Evolutionary conservation across 2,329 filamentous ascomycete species (phyloP).

Genomic region (Hypoxylon sp.): DNA sequence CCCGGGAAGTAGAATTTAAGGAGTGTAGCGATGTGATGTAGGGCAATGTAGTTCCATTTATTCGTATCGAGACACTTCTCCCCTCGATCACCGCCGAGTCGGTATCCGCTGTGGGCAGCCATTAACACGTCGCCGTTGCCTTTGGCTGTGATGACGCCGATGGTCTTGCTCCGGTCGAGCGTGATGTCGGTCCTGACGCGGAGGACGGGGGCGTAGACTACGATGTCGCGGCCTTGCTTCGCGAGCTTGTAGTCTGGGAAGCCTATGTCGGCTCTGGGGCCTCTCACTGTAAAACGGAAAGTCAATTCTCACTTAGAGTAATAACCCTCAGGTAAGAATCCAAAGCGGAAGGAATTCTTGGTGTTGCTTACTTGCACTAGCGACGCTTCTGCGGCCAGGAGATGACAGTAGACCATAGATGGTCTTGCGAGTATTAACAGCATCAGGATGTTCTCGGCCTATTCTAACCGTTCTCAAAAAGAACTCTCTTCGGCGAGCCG

Average conservation of each 20-base stretch:
- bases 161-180: conserved; percentile 42
- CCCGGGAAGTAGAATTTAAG: conserved; percentile 43
- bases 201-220: conserved; percentile 34
- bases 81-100: conserved; percentile 17
- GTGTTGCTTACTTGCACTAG: conserved; percentile 22
- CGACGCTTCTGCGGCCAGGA: conserved; percentile 29
- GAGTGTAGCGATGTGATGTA: conserved; percentile 37
- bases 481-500: conserved; percentile 29
- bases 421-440: conserved; percentile 17
- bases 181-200: conserved; percentile 38
- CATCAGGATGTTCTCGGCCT: conserved; percentile 25
- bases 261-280: conserved; percentile 36
- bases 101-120: conserved; percentile 43
- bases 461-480: conserved; percentile 21
- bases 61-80: conserved; percentile 40
- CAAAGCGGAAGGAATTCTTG: background rate
- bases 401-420: conserved; percentile 31
- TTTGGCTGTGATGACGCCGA: conserved; percentile 40
- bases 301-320: background rate
- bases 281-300: conserved; percentile 14
- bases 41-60: conserved; percentile 42
- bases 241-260: conserved; percentile 39
- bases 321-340: background rate
- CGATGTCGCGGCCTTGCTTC: conserved; percentile 40
- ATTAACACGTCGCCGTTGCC: conserved; percentile 38